Evolutionary conservation across 768 basidiomycete genomes (phyloP).

Genomic region (Mycena epipterygia): DNA sequence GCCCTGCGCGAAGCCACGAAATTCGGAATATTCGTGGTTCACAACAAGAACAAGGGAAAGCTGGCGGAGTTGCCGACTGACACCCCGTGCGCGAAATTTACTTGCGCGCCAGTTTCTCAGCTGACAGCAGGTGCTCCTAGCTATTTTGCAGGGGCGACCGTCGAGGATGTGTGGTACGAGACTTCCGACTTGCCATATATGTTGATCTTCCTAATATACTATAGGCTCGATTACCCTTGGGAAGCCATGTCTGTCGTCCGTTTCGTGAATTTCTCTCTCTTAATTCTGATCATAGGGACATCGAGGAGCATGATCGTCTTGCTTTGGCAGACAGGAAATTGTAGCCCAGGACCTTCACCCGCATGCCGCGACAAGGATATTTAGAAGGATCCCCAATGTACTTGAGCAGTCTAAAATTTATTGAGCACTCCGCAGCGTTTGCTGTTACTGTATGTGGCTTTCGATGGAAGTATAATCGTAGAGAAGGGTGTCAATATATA

Average conservation of each 20-base stretch:
- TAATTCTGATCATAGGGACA: slow-evolving; percentile 63
- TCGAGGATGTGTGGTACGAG: slow-evolving; percentile 77
- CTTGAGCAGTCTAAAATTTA: neutral
- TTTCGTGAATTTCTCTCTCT: neutral
- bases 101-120: slow-evolving; percentile 10
- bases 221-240: slow-evolving; percentile 90
- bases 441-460: neutral
- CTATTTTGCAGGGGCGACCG: slow-evolving; percentile 88
- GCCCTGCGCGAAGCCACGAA: slow-evolving; percentile 74
- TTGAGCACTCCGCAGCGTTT: no score
- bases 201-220: neutral
- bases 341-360: neutral
- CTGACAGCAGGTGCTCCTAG: slow-evolving; percentile 44
- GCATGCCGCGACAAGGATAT: neutral
- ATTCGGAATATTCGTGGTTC: slow-evolving; percentile 95
- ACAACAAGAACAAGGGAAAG: slow-evolving; percentile 94
- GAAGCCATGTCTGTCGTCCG: slow-evolving; percentile 71
- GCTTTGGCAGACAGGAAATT: slow-evolving; percentile 59
- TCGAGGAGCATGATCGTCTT: slow-evolving; percentile 80
- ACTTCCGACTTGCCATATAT: slow-evolving; percentile 12
- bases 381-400: neutral
- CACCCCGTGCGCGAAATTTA: slow-evolving; percentile 63
- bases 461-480: neutral
- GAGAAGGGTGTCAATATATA: slow-evolving; percentile 25
- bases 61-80: slow-evolving; percentile 78